A percentile compares a stretch with the other conserved stretches of the same genome.
Evolutionary conservation across 768 basidiomycete genomes (phyloP).

Genomic region (Boletus tomentosulus): DNA sequence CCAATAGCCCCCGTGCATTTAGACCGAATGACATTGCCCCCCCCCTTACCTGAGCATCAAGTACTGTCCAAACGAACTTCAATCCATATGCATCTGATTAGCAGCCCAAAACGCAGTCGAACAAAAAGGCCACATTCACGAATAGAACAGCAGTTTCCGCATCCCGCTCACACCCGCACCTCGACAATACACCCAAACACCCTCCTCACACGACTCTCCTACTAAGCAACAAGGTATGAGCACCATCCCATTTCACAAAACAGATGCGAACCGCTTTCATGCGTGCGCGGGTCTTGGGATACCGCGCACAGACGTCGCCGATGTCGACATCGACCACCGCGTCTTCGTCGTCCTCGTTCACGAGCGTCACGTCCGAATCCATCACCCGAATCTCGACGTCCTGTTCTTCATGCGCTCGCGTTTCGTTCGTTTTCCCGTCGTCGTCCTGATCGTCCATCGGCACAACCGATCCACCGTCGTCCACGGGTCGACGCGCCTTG

Average conservation of each 20-base stretch:
- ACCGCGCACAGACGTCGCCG: constrained; percentile 17
- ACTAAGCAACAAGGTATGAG: constrained; percentile 1
- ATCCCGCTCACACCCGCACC: constrained; percentile 7
- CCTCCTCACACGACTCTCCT: constrained; percentile 11
- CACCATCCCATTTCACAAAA: background rate
- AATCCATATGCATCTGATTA: background rate
- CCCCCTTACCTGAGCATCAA: background rate
- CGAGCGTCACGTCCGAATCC: constrained; percentile 29
- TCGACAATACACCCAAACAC: constrained; percentile 14
- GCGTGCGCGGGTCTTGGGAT: constrained; percentile 12
- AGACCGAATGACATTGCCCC: too few species aligned
- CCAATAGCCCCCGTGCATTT: too few species aligned
- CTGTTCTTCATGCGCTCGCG: background rate
- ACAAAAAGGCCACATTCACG: background rate
- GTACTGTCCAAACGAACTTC: background rate
- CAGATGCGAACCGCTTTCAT: constrained; percentile 24
- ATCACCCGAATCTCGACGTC: constrained; percentile 5
- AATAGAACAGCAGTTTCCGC: background rate
- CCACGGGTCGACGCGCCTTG: background rate
- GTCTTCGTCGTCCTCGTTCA: constrained; percentile 20
- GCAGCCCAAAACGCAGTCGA: background rate
- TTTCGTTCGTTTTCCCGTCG: background rate
- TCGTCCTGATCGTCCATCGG: background rate
- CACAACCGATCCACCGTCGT: background rate
- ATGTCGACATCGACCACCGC: constrained; percentile 9